phyloP scores from a whole-genome alignment of 345 rosid species.

The Cardamine resedifolia region DNA sequence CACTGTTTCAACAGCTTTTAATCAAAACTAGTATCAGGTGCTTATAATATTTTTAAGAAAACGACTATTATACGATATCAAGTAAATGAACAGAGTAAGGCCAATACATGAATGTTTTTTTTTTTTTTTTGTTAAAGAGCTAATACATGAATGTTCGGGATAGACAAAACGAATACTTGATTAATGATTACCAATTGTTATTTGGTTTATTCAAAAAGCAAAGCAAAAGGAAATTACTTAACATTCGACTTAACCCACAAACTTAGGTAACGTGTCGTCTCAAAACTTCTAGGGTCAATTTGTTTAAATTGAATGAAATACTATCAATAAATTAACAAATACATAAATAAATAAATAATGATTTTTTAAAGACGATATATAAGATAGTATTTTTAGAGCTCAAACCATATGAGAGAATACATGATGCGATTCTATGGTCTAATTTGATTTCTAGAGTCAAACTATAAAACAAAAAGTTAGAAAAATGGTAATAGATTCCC shows the following conservation, averaged over 20 bases:
- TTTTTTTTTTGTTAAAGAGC: no score
- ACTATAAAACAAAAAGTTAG: background rate
- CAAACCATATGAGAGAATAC: background rate
- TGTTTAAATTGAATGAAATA: background rate
- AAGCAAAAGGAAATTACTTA: background rate
- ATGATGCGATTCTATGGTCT: conserved; percentile 11
- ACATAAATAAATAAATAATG: background rate
- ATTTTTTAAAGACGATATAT: background rate
- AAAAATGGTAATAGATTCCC: background rate
- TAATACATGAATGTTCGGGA: background rate
- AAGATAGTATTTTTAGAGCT: background rate
- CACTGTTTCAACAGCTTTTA: background rate
- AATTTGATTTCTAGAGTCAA: conserved; percentile 21
- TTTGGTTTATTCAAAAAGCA: conserved; percentile 3
- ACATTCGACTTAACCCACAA: background rate
- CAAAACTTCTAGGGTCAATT: conserved; percentile 17
- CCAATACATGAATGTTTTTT: background rate
- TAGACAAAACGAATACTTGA: background rate
- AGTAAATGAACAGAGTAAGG: background rate
- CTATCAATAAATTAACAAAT: background rate
- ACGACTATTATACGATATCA: background rate
- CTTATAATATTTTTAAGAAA: background rate
- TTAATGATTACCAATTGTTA: background rate
- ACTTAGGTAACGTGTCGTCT: conserved; percentile 22
- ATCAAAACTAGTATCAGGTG: background rate